These are phyloP conservation scores for Syncephalastrum racemosum DNA, from an alignment of 371 early-diverging fungal genomes.

Conservation along the genomic window DNA sequence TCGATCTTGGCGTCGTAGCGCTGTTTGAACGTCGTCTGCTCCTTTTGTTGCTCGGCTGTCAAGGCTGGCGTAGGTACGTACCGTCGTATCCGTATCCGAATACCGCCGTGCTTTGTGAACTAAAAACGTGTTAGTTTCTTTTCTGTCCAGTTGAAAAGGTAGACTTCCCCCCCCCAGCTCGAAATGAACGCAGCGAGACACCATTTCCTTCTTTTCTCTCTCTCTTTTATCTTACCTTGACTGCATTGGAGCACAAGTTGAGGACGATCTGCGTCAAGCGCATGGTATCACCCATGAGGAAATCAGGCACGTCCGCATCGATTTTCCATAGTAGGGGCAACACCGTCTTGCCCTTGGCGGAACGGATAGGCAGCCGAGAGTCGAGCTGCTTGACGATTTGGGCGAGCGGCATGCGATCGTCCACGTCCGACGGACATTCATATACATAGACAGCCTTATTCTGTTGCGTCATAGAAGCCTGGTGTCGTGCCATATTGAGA, in stretches of 20 bases:
- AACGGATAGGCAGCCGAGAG: slow-evolving; percentile 14
- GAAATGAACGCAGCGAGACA: background rate
- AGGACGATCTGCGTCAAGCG: slow-evolving; percentile 57
- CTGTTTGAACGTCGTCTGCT: slow-evolving; percentile 52
- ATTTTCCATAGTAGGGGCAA: slow-evolving; percentile 60
- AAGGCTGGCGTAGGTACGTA: slow-evolving; percentile 26
- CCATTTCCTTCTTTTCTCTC: background rate
- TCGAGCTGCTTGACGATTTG: slow-evolving; percentile 33
- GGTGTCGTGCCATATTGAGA: slow-evolving; percentile 51
- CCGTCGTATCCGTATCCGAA: slow-evolving; percentile 41
- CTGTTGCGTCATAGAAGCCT: slow-evolving; percentile 45
- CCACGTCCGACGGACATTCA: slow-evolving; percentile 56
- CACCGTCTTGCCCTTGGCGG: slow-evolving; percentile 39
- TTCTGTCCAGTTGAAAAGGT: background rate
- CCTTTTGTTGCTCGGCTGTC: slow-evolving; percentile 21
- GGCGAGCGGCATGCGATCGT: slow-evolving; percentile 46
- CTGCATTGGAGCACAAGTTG: slow-evolving; percentile 61
- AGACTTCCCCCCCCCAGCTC: too few relatives aligned
- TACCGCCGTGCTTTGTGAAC: slow-evolving; percentile 48
- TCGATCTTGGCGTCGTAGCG: slow-evolving; percentile 62
- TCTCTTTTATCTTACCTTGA: slow-evolving; percentile 42
- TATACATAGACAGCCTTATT: slow-evolving; percentile 49
- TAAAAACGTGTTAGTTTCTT: slow-evolving; percentile 10
- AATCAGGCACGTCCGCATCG: slow-evolving; percentile 56
- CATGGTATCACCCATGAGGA: slow-evolving; percentile 59